Evolutionary conservation across 805 yeast genomes (phyloP).

Genomic region (Kuraishia molischiana): DNA sequence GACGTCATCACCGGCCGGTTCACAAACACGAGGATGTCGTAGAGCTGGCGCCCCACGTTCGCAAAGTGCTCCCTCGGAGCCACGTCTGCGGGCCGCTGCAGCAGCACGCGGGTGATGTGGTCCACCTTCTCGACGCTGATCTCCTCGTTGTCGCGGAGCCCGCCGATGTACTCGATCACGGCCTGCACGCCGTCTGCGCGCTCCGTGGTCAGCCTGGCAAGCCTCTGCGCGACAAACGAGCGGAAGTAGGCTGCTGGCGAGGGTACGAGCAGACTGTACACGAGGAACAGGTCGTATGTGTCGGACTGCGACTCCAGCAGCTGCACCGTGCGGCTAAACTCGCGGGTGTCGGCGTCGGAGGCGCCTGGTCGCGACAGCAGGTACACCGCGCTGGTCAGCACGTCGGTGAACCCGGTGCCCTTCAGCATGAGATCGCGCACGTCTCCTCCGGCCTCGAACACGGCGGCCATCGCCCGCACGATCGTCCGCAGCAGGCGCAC

Average conservation of each 20-base stretch:
- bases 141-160: conserved; percentile 65
- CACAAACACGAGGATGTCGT: conserved; percentile 43
- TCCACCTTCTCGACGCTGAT: conserved; percentile 57
- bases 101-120: conserved; percentile 54
- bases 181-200: conserved; percentile 60
- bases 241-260: conserved; percentile 37
- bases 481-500: conserved; percentile 11
- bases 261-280: conserved; percentile 48
- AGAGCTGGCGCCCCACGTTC: conserved; percentile 55
- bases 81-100: conserved; percentile 49
- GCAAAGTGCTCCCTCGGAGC: conserved; percentile 40
- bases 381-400: conserved; percentile 36
- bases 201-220: conserved; percentile 44
- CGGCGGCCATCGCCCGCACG: conserved; percentile 19
- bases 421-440: conserved; percentile 42
- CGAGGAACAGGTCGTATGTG: conserved; percentile 56
- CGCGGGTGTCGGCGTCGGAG: conserved; percentile 1
- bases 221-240: conserved; percentile 31
- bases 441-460: conserved; percentile 35
- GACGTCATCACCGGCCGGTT: conserved; percentile 54
- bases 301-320: conserved; percentile 36
- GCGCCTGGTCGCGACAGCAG: conserved; percentile 25
- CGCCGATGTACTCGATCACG: conserved; percentile 67
- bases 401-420: conserved; percentile 62
- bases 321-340: conserved; percentile 8